Percentiles rank a stretch among this genome's conserved stretches.
Conservation (phyloP, 2,329 filamentous ascomycete species). For the Trichophaea hybrida region DNA sequence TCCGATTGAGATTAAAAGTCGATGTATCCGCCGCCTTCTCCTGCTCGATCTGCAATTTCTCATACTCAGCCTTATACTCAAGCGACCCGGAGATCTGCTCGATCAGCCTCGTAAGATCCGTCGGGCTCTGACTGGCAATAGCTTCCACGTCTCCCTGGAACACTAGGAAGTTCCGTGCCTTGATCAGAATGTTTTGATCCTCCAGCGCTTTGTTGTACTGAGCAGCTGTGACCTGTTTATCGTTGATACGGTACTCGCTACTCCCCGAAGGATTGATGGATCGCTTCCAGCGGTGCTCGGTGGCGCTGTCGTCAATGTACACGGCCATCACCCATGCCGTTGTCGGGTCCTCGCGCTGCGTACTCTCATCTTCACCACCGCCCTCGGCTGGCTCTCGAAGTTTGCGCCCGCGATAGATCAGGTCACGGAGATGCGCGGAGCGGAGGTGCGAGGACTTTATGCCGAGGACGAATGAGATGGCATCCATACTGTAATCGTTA, state of each 20-base stretch:
- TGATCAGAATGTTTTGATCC: slow-evolving; percentile 90
- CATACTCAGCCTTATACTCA: slow-evolving; percentile 89
- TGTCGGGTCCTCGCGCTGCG: slow-evolving; percentile 65
- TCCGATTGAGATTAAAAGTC: slow-evolving; percentile 71
- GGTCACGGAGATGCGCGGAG: slow-evolving; percentile 81
- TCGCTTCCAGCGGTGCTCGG: slow-evolving; percentile 92
- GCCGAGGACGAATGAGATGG: slow-evolving; percentile 94
- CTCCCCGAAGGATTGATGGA: slow-evolving; percentile 75
- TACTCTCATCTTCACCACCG: slow-evolving; percentile 38
- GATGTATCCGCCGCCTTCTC: slow-evolving; percentile 82
- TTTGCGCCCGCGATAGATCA: slow-evolving; percentile 90
- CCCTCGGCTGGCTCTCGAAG: slow-evolving; percentile 55
- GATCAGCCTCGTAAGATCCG: slow-evolving; percentile 81
- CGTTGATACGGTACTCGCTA: slow-evolving; percentile 96
- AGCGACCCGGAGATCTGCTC: slow-evolving; percentile 96
- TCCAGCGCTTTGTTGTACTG: slow-evolving; percentile 91
- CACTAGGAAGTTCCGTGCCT: slow-evolving; percentile 91
- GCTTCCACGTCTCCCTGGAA: slow-evolving; percentile 97
- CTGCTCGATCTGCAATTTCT: slow-evolving; percentile 69
- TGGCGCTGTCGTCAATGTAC: slow-evolving; percentile 81
- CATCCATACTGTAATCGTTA: slow-evolving; percentile 64
- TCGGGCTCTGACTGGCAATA: slow-evolving; percentile 87
- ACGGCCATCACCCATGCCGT: slow-evolving; percentile 99
- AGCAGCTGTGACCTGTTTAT: slow-evolving; percentile 70
- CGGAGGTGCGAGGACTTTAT: slow-evolving; percentile 98